Base-by-base conservation (phyloP, 2,329 filamentous ascomycete species). In the Macrophomina tecta region DNA sequence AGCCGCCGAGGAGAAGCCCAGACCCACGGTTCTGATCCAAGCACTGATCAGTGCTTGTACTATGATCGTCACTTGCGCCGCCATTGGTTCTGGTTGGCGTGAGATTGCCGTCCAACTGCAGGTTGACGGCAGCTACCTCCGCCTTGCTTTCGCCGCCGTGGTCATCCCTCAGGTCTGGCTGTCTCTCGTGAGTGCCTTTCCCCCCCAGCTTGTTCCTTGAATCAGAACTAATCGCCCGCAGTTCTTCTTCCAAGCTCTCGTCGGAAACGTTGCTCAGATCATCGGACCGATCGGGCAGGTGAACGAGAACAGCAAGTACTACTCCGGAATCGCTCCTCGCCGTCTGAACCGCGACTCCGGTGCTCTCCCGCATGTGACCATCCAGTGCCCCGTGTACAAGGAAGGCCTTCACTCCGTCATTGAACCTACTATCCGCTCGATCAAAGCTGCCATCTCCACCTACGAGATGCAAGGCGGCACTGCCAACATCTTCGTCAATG, bases 401-500 rank as follows among this genome's bases (percentile, higher is more conserved):
- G 79, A 81, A 70, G 78, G 78, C 69, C 74, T 81, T 16, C 66
- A 70, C 42, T 69, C 72, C 64, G 79, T 96, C 77, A 93, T 94
- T 73, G 86, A 84, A 23, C 91, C 91, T 7, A 94, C 91, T 0
- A 87, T 94, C 72, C 88, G 88, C 73, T 93, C 91, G 1, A 85
- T 94, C 79, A 93, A 93, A 80, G 86, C 90, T 72, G 90, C 90
- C 69, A 92, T 92, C 74, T 90, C 89, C 38, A 91, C 89, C 0
- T 93, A 92, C 73, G 90, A 92, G 75, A 82, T 91, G 18, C 90
- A 92, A 73, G 90, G 90, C 69, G 90, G 90, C n/a, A 91, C 89
- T 7, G 90, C 89, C 69, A 92, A 92, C 75, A 89, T 92, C 79
- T 91, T 92, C 73, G 82, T 92, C 78, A 91, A 92, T 74, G 90